Evolutionary conservation across 179 eudicot genomes (phyloP), one percentile per base, ranked within the genome.

Genomic region (Spergularia azorica): DNA sequence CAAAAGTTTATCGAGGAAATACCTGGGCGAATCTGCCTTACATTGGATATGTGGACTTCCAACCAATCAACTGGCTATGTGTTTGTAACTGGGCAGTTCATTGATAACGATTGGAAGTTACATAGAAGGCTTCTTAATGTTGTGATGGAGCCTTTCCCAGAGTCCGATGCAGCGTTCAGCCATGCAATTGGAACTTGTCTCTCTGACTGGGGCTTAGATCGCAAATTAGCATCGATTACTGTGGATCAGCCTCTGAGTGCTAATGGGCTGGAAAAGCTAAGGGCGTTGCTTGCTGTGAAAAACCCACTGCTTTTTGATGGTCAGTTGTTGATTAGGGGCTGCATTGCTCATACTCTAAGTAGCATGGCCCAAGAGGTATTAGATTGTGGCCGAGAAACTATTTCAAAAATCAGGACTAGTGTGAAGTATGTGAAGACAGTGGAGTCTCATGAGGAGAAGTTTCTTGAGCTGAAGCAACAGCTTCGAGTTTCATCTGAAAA

Each of bases 181-280:
- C 96, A 91, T 81, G 86, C 89, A 51, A 86, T 95, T 50, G 88
- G 88, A 81, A 78, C 87, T 32, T 87, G 96, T 83, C 88, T 95
- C 71, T 85, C 90, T 74, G 89, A 91, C 70, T 95, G 98, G 98
- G 91, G 88, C 62, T 88, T 91, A 51, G 97, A 93, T n/a, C 83
- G 91, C 70, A 95, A 93, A 70, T 74, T 95, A 75, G 89, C 83
- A 57, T 84, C 98, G 9, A 82, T 95, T 63, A 87, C 97, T 55
- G 78, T 91, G 60, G 90, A 89, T 77, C 97, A 90, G 78, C 77
- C 89, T 1, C 18, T 89, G 71, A 85, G 80, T 73, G 81, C 75
- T 71, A 62, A 85, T n/a, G 83, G 86, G 9, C 80, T 87, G 66
- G 93, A 90, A 72, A 82, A 85, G 73, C 75, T 93, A 67, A 83